phyloP scores from a whole-genome alignment of 1,284 basidiomycete genomes.

The Ceraceosorus guamensis region DNA sequence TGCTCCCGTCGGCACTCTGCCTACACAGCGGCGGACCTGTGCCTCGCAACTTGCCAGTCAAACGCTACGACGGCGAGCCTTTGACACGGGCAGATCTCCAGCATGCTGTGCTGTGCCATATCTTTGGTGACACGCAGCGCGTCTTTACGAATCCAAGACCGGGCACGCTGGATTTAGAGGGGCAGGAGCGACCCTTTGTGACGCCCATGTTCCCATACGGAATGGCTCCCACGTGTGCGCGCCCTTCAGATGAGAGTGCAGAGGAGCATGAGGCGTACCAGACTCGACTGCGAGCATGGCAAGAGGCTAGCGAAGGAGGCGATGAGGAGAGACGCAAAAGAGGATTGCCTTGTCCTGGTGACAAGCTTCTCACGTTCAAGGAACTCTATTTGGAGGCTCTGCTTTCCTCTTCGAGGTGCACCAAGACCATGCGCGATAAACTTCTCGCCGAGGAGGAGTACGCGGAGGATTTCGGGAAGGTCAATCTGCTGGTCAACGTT shows the following conservation, averaged over 20 bases:
- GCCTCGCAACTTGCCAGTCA: slow-evolving; percentile 42
- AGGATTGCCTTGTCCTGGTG: slow-evolving; percentile 30
- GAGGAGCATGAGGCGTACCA: slow-evolving; percentile 18
- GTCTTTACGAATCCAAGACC: slow-evolving; percentile 63
- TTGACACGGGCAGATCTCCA: slow-evolving; percentile 60
- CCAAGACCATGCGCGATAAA: slow-evolving; percentile 77
- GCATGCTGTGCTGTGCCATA: slow-evolving; percentile 69
- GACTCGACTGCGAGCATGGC: slow-evolving; percentile 14
- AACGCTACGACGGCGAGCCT: slow-evolving; percentile 44
- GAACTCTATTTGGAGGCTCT: slow-evolving; percentile 76
- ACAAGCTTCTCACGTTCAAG: slow-evolving; percentile 57
- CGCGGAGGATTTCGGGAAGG: slow-evolving; percentile 67
- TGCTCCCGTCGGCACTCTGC: background rate
- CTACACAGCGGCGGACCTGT: background rate
- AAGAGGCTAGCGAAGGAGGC: background rate
- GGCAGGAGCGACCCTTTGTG: slow-evolving; percentile 9
- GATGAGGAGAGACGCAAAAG: background rate
- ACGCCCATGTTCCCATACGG: slow-evolving; percentile 41
- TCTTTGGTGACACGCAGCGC: slow-evolving; percentile 63
- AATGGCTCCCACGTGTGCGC: slow-evolving; percentile 30
- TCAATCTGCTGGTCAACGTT: slow-evolving; percentile 78
- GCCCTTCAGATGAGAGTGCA: slow-evolving; percentile 31
- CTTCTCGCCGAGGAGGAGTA: slow-evolving; percentile 71
- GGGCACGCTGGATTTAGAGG: slow-evolving; percentile 9
- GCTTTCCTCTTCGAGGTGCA: slow-evolving; percentile 71